Conservation (phyloP, 1,139 yeast species). For the Pichia cactophila region DNA sequence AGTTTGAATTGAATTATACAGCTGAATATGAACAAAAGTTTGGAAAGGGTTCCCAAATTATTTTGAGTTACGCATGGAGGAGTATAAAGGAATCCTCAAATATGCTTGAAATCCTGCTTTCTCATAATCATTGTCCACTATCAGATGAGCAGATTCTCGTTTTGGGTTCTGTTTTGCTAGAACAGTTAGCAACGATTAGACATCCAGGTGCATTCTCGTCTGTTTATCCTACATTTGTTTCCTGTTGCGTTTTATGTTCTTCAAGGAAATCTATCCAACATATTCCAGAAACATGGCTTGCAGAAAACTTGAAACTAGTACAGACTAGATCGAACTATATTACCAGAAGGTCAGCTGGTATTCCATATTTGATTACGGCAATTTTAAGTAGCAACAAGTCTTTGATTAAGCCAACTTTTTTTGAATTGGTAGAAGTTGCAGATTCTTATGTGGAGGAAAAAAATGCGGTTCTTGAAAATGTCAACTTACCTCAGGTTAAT, state of each 20-base stretch:
- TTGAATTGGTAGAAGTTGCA: slow-evolving; percentile 46
- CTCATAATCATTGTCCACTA: slow-evolving; percentile 24
- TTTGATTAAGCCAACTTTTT: slow-evolving; percentile 43
- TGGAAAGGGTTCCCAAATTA: slow-evolving; percentile 53
- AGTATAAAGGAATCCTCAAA: slow-evolving; percentile 70
- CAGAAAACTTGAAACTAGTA: slow-evolving; percentile 44
- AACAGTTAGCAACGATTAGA: slow-evolving; percentile 64
- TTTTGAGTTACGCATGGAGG: slow-evolving; percentile 76
- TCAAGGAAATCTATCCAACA: slow-evolving; percentile 12
- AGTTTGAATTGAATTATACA: slow-evolving; percentile 31
- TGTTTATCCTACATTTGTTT: slow-evolving; percentile 68
- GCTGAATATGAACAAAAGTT: slow-evolving; percentile 31
- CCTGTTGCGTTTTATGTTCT: slow-evolving; percentile 50
- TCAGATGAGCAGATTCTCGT: slow-evolving; percentile 15
- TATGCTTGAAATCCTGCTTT: slow-evolving; percentile 40
- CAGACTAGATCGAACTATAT: slow-evolving; percentile 56
- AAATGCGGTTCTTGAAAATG: slow-evolving; percentile 33
- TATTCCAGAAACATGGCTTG: slow-evolving; percentile 49
- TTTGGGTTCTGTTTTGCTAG: slow-evolving; percentile 51
- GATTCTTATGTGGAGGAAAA: slow-evolving; percentile 35
- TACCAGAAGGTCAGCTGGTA: slow-evolving; percentile 86
- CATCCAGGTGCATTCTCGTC: slow-evolving; percentile 92
- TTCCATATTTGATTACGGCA: slow-evolving; percentile 73
- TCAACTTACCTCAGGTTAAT: slow-evolving; percentile 86
- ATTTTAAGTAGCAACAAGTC: slow-evolving; percentile 50